phyloP scores from a whole-genome alignment of 495 filamentous ascomycete species.

The Tetracladium setigerum region DNA sequence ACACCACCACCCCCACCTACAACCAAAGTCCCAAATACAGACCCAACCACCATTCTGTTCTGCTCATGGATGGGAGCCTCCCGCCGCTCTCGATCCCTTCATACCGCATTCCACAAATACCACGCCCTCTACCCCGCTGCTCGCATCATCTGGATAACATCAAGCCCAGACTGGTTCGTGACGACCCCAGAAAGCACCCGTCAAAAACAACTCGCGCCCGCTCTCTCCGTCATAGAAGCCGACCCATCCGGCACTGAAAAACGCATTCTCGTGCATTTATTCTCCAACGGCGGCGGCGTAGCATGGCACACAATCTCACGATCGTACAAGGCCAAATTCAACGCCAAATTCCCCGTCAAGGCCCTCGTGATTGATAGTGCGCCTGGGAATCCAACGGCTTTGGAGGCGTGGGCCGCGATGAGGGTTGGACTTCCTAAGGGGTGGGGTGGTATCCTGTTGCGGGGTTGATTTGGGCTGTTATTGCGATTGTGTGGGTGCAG shows the following conservation, averaged over 20 bases:
- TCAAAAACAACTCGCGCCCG: not conserved
- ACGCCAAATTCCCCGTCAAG: not conserved
- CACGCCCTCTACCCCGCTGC: not conserved
- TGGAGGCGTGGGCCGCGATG: slow-evolving; percentile 1
- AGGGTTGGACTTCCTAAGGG: slow-evolving; percentile 4
- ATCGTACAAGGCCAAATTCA: not conserved
- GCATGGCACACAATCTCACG: not conserved
- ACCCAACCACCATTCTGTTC: slow-evolving; percentile 11
- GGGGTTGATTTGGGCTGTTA: not conserved
- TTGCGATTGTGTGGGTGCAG: not conserved
- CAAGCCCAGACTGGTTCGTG: slow-evolving; percentile 3
- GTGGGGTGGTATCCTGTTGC: not conserved
- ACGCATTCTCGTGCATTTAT: slow-evolving; percentile 3
- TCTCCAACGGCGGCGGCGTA: slow-evolving; percentile 5
- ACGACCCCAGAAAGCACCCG: slow-evolving; percentile 1
- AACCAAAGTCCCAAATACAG: not conserved
- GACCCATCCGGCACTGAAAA: not conserved
- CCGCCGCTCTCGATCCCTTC: slow-evolving; percentile 2
- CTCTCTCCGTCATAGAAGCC: not conserved
- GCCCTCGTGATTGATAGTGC: slow-evolving; percentile 4
- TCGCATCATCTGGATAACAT: slow-evolving; percentile 2
- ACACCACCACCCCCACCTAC: slow-evolving; percentile 5
- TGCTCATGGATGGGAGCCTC: slow-evolving; percentile 10
- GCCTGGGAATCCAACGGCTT: not conserved
- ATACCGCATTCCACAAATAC: slow-evolving; percentile 1